phyloP scores from a whole-genome alignment of 1,284 basidiomycete genomes.

The Cryptococcus hybrid region DNA sequence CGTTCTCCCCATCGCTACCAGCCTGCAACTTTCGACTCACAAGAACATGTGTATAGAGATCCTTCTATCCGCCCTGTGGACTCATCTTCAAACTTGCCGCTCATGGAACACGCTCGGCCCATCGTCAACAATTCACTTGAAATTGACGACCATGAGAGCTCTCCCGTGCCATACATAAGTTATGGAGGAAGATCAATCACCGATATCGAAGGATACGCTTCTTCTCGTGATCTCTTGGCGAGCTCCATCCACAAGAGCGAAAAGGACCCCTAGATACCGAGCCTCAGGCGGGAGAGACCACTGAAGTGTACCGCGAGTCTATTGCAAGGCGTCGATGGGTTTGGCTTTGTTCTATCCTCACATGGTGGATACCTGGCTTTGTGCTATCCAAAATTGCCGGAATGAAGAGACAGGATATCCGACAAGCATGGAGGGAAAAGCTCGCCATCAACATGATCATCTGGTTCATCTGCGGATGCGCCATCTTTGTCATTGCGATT shows the following conservation, averaged over 20 bases:
- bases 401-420: conserved; percentile 91
- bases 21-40: conserved; percentile 30
- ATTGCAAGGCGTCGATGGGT: conserved; percentile 84
- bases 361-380: conserved; percentile 82
- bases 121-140: conserved; percentile 59
- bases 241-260: conserved; percentile 67
- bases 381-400: conserved; percentile 70
- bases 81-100: conserved; percentile 55
- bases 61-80: conserved; percentile 33
- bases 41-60: conserved; percentile 49
- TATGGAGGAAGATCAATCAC: conserved; percentile 77
- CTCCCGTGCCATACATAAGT: conserved; percentile 62
- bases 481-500: conserved; percentile 90
- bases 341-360: conserved; percentile 81
- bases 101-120: conserved; percentile 75
- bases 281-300: conserved; percentile 77
- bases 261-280: conserved; percentile 75
- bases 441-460: conserved; percentile 93
- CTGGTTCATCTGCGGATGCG: conserved; percentile 85
- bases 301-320: conserved; percentile 79
- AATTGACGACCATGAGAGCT: conserved; percentile 61
- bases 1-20: conserved; percentile 67
- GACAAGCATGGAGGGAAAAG: conserved; percentile 98
- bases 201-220: conserved; percentile 87
- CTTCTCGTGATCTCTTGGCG: conserved; percentile 90